Evolutionary conservation across 2,329 filamentous ascomycete genomes (phyloP), one percentile per base, ranked within the genome.

Genomic region (Xylaria multiplex): DNA sequence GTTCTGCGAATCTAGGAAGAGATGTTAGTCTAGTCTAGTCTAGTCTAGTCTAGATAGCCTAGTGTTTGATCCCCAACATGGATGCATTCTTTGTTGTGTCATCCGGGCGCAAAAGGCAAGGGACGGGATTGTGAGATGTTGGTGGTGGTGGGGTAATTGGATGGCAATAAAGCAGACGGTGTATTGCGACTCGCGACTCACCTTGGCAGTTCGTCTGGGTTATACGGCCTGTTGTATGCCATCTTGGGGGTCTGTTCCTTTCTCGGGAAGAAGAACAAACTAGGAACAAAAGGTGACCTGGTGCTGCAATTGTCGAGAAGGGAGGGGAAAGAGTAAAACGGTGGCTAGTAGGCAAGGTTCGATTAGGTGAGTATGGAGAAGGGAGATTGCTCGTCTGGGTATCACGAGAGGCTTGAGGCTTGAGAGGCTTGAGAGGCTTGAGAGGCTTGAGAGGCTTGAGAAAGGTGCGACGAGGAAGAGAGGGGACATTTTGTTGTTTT

Each of bases 121-220:
- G 59, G 49, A 57, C 5, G 37, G 37, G 43, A 61, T 43, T 59
- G 68, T 69, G 69, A 70, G 66, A 70, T 67, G 71, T 5, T 27
- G 27, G 2, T 27, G 66, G 73, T 72, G 66, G 73, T 72, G 73
- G 73, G 73, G 73, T 74, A 70, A 59, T 58, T 45, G 30, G 37
- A 40, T 56, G 22, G 16, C 27, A 37, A 40, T 5, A 14, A 13
- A 27, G 43, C 22, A 19, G 46, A 40, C 32, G 59, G 49, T 50
- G 49, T 19, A 63, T 52, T 50, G 42, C 50, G 48, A 81, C 90
- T 82, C 85, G 42, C 50, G 48, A 81, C 90, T 82, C 85, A 96
- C 91, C 93, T 93, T 77, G 95, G 95, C 70, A 99, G 88, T 77
- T 93, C 92, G 83, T 99, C 95, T 40, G 94, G 94, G 79, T 99